Conservation (phyloP, 176 grass and related monocot genomes). For the Phoenix roebelenii region DNA sequence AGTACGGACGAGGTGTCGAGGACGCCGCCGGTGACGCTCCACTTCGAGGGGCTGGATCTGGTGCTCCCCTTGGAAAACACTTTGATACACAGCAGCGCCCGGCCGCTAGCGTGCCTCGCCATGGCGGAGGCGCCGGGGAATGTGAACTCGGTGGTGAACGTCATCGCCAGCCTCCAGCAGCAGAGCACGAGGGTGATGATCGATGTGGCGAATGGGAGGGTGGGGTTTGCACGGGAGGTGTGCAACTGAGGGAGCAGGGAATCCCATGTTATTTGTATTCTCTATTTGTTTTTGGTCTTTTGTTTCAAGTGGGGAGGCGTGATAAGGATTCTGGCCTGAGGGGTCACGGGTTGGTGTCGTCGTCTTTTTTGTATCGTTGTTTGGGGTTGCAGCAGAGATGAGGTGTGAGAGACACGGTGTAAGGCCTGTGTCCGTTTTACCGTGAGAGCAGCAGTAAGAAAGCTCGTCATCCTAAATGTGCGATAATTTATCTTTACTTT, state of each 20-base stretch:
- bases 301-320: no score
- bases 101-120: slow-evolving; percentile 71
- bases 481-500: no score
- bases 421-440: no score
- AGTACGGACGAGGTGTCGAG: slow-evolving; percentile 68
- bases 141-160: slow-evolving; percentile 77
- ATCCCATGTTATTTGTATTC: no score
- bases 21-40: slow-evolving; percentile 51
- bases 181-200: slow-evolving; percentile 77
- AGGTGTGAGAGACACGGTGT: no score
- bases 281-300: no score
- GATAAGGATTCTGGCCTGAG: no score
- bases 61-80: slow-evolving; percentile 74
- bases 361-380: no score
- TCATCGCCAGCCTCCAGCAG: slow-evolving; percentile 94
- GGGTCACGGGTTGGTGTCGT: no score
- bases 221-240: slow-evolving; percentile 61
- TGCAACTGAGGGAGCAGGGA: slow-evolving; percentile 41
- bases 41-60: slow-evolving; percentile 56
- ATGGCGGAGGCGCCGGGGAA: slow-evolving; percentile 87
- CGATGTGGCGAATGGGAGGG: slow-evolving; percentile 52
- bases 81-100: slow-evolving; percentile 90
- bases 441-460: no score
- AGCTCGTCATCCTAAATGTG: no score
- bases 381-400: no score